Conservation (phyloP, 176 grass and related monocot species). For the Pharus latifolius region DNA sequence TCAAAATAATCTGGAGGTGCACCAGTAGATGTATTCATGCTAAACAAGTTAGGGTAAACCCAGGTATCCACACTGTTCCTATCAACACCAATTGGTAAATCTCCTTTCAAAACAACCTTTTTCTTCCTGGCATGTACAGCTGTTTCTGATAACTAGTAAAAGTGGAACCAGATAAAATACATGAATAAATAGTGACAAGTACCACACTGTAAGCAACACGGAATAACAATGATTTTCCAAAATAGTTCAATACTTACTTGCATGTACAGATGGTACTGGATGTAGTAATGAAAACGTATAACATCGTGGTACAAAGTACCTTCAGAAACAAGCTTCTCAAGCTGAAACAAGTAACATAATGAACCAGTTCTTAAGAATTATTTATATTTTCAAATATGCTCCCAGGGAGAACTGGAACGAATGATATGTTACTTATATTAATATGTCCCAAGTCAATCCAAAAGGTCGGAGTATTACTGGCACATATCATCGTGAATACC, state of each 20-base stretch:
- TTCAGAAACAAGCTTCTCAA: slow-evolving; percentile 72
- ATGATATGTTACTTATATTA: not conserved
- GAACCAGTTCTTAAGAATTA: slow-evolving; percentile 15
- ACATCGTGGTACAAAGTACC: slow-evolving; percentile 70
- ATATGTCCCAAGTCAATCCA: not conserved
- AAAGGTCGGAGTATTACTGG: not conserved
- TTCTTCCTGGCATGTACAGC: slow-evolving; percentile 86
- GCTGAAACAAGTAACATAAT: slow-evolving; percentile 44
- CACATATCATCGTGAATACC: slow-evolving; percentile 37
- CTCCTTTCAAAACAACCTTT: slow-evolving; percentile 94
- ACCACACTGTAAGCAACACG: not conserved
- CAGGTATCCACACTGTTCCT: slow-evolving; percentile 99
- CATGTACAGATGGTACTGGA: slow-evolving; percentile 93
- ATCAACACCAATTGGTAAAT: slow-evolving; percentile 98
- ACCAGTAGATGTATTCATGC: slow-evolving; percentile 96
- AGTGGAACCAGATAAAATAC: slow-evolving; percentile 10
- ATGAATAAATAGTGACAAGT: not conserved
- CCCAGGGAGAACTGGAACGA: slow-evolving; percentile 10
- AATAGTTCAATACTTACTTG: slow-evolving; percentile 68
- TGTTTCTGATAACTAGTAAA: slow-evolving; percentile 76
- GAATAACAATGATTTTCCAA: slow-evolving; percentile 2
- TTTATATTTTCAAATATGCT: not conserved
- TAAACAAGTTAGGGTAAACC: slow-evolving; percentile 91
- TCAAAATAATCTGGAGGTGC: slow-evolving; percentile 99
- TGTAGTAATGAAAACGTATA: slow-evolving; percentile 94